Evolutionary conservation across 2,329 filamentous ascomycete genomes (phyloP).

Genomic region (Coccinonectria pachysandricola): DNA sequence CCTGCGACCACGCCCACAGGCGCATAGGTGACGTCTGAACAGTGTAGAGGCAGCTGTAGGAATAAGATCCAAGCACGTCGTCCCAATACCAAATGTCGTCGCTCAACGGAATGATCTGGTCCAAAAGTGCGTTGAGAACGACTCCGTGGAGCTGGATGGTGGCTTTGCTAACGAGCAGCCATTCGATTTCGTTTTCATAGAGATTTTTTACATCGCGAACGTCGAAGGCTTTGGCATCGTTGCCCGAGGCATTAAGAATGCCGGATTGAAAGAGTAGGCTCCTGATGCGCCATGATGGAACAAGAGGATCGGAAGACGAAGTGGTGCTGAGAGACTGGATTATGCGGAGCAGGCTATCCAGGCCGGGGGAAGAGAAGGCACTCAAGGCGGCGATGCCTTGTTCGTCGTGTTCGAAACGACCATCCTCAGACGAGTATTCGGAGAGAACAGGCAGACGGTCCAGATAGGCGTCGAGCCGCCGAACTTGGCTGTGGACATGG

Average conservation of each 20-base stretch:
- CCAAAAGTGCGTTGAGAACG: constrained; percentile 64
- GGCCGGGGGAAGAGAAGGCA: constrained; percentile 40
- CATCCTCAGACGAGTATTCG: constrained; percentile 32
- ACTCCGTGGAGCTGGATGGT: constrained; percentile 83
- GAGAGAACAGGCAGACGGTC: constrained; percentile 43
- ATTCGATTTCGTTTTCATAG: constrained; percentile 74
- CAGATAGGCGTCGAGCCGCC: constrained; percentile 53
- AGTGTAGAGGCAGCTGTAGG: constrained; percentile 71
- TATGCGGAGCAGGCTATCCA: constrained; percentile 55
- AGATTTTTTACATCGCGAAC: constrained; percentile 27
- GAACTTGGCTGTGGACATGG: constrained; percentile 40
- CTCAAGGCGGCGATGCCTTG: constrained; percentile 26
- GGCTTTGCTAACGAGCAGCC: constrained; percentile 84
- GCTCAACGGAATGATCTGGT: constrained; percentile 72
- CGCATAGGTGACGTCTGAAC: constrained; percentile 74
- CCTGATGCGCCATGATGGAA: constrained; percentile 51
- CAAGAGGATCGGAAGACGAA: constrained; percentile 50
- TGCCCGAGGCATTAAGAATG: constrained; percentile 34
- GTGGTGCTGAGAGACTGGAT: constrained; percentile 63
- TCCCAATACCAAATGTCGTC: constrained; percentile 97
- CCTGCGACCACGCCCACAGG: constrained; percentile 60
- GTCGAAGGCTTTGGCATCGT: constrained; percentile 16
- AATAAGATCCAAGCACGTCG: constrained; percentile 68
- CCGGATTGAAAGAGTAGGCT: constrained; percentile 53
- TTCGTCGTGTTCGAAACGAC: constrained; percentile 26